These are phyloP conservation scores for Paramecium bursaria DNA, from an alignment of 73 alveolate genomes.

Conservation along the genomic window DNA sequence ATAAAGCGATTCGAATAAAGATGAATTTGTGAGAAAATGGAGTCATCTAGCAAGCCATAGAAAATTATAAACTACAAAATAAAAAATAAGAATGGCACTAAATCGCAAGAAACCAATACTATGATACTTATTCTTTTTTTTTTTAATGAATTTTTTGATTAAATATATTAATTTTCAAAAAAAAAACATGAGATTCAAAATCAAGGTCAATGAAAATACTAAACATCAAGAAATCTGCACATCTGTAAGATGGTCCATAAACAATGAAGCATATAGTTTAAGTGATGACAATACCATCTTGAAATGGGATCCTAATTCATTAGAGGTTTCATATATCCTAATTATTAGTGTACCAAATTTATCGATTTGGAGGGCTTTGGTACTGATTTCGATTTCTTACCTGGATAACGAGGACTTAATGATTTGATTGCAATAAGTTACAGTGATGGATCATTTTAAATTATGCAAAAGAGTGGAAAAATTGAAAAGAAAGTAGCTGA, in stretches of 20 bases:
- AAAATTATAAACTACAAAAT: conserved; percentile 18
- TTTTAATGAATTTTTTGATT: too few relatives aligned
- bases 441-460: conserved; percentile 90
- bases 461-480: conserved; percentile 87
- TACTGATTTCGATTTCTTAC: conserved; percentile 91
- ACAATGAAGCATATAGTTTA: conserved; percentile 86
- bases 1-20: conserved; percentile 9
- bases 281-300: conserved; percentile 89
- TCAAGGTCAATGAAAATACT: conserved; percentile 83
- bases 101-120: too few relatives aligned
- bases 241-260: conserved; percentile 91
- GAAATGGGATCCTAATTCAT: conserved; percentile 96
- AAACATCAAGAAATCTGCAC: conserved; percentile 89
- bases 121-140: too few relatives aligned
- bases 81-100: conserved; percentile 23
- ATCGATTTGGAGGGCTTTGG: conserved; percentile 85
- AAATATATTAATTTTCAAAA: too few relatives aligned
- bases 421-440: conserved; percentile 93
- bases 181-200: conserved; percentile 91
- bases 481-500: conserved; percentile 89
- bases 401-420: conserved; percentile 80
- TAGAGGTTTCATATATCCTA: conserved; percentile 62
- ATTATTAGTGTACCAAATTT: conserved; percentile 67
- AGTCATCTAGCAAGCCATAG: conserved; percentile 46
- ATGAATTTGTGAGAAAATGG: conserved; percentile 44